Percentiles rank a stretch among this genome's conserved stretches.
Evolutionary conservation across 2,329 filamentous ascomycete genomes (phyloP).

Genomic region (Nemania sp.): DNA sequence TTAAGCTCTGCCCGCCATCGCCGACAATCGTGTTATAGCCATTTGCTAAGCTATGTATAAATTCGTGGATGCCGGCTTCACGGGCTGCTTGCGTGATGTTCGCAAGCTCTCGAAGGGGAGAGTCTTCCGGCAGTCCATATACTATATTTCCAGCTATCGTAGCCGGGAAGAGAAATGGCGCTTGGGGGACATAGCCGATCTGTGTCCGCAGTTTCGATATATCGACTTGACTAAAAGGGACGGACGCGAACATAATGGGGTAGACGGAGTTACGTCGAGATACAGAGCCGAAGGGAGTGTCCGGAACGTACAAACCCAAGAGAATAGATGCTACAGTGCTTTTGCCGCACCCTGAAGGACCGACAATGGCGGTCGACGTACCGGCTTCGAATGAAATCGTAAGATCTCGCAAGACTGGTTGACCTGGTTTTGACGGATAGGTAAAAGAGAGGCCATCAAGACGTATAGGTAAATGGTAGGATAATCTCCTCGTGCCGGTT

Average conservation of each 20-base stretch:
- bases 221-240: conserved; percentile 62
- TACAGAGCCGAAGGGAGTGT: conserved; percentile 1
- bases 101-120: conserved; percentile 49
- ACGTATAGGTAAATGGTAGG: conserved; percentile 47
- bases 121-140: conserved; percentile 69
- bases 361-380: conserved; percentile 76
- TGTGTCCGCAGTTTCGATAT: conserved; percentile 61
- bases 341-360: conserved; percentile 87
- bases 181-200: conserved; percentile 71
- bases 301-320: conserved; percentile 66
- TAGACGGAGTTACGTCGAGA: not conserved
- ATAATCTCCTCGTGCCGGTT: conserved; percentile 44
- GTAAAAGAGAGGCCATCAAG: conserved; percentile 69
- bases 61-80: conserved; percentile 72
- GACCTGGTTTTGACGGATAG: conserved; percentile 62
- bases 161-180: conserved; percentile 75
- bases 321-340: conserved; percentile 79
- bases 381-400: conserved; percentile 65
- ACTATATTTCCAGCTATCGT: conserved; percentile 79
- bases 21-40: conserved; percentile 76
- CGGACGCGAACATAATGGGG: conserved; percentile 61
- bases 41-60: conserved; percentile 70
- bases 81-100: conserved; percentile 57
- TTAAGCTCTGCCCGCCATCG: conserved; percentile 73
- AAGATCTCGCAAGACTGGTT: conserved; percentile 63